Percentiles rank a stretch among this genome's conserved stretches.
These are phyloP conservation scores for Lactarius akahatsu DNA, from an alignment of 768 basidiomycete genomes.

Conservation along the genomic window DNA sequence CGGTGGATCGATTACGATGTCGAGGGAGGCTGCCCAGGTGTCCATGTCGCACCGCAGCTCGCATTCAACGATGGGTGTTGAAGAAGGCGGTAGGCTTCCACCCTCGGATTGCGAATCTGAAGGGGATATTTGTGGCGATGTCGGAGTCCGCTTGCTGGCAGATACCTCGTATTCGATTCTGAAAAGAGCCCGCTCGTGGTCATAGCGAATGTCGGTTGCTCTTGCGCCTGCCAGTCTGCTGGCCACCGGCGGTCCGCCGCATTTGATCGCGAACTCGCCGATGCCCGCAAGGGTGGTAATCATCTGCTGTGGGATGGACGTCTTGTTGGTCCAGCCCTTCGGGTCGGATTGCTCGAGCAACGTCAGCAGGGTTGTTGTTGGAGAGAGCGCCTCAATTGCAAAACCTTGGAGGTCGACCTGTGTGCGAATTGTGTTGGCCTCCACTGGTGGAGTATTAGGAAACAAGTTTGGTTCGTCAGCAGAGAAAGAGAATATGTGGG, in stretches of 20 bases:
- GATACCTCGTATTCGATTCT: constrained; percentile 81
- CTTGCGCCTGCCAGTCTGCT: constrained; percentile 81
- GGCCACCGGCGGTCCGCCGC: constrained; percentile 90
- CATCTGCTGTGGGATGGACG: constrained; percentile 93
- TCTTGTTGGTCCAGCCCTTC: constrained; percentile 95
- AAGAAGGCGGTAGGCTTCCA: constrained; percentile 31
- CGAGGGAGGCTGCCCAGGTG: constrained; percentile 79
- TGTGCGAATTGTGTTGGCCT: constrained; percentile 81
- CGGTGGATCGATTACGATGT: constrained; percentile 91
- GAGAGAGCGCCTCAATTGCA: constrained; percentile 94
- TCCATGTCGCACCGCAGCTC: constrained; percentile 92
- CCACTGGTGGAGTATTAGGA: constrained; percentile 62
- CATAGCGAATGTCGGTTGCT: constrained; percentile 72
- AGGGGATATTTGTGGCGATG: constrained; percentile 22
- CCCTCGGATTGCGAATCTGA: constrained; percentile 25
- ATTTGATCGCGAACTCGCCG: constrained; percentile 94
- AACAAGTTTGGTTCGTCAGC: constrained; percentile 88
- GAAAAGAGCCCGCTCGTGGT: constrained; percentile 81
- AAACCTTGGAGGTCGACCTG: constrained; percentile 99
- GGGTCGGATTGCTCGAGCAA: constrained; percentile 96
- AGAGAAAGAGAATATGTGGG: constrained; percentile 95
- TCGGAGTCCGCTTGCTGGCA: constrained; percentile 44
- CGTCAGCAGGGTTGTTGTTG: constrained; percentile 90
- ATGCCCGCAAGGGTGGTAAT: constrained; percentile 84
- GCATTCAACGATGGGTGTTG: constrained; percentile 68